These are phyloP conservation scores for Solanum chacoense DNA, from an alignment of 305 asterid genomes.

Conservation along the genomic window DNA sequence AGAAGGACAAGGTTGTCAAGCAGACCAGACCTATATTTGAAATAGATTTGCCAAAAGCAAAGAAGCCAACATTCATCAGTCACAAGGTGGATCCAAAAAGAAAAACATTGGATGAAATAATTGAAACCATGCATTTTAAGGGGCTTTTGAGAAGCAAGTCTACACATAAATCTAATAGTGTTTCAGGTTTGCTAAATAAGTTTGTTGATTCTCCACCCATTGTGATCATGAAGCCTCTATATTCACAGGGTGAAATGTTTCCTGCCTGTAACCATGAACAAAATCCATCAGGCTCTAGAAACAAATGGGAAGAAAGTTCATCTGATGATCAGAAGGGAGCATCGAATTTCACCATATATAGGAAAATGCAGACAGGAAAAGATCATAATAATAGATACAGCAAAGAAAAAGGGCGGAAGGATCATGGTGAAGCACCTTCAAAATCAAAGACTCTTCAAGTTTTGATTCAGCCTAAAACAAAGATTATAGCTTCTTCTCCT, in stretches of 20 bases:
- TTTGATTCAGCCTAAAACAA: neutral
- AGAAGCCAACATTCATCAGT: slow-evolving; percentile 26
- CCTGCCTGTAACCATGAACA: slow-evolving; percentile 11
- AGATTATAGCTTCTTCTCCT: slow-evolving; percentile 8
- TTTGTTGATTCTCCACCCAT: slow-evolving; percentile 35
- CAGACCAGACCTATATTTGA: slow-evolving; percentile 26
- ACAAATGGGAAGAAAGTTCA: slow-evolving; percentile 18
- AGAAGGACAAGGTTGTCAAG: slow-evolving; percentile 12
- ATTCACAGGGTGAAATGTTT: slow-evolving; percentile 6
- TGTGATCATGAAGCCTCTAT: slow-evolving; percentile 53
- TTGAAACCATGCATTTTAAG: slow-evolving; percentile 40
- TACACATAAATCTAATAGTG: slow-evolving; percentile 10
- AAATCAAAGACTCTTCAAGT: slow-evolving; percentile 1
- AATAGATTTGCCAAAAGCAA: slow-evolving; percentile 46
- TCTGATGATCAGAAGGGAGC: slow-evolving; percentile 1
- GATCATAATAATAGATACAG: slow-evolving; percentile 16
- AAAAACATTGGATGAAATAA: slow-evolving; percentile 35
- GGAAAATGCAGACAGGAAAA: slow-evolving; percentile 17
- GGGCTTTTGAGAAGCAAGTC: slow-evolving; percentile 35
- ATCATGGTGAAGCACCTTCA: slow-evolving; percentile 4
- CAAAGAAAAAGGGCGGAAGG: slow-evolving; percentile 12
- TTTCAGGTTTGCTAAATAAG: slow-evolving; percentile 13
- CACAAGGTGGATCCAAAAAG: slow-evolving; percentile 24
- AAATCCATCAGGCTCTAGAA: slow-evolving; percentile 10
- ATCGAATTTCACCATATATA: slow-evolving; percentile 4